These are phyloP conservation scores for Trichoderma erinaceum DNA, from an alignment of 495 filamentous ascomycete species.

Conservation along the genomic window DNA sequence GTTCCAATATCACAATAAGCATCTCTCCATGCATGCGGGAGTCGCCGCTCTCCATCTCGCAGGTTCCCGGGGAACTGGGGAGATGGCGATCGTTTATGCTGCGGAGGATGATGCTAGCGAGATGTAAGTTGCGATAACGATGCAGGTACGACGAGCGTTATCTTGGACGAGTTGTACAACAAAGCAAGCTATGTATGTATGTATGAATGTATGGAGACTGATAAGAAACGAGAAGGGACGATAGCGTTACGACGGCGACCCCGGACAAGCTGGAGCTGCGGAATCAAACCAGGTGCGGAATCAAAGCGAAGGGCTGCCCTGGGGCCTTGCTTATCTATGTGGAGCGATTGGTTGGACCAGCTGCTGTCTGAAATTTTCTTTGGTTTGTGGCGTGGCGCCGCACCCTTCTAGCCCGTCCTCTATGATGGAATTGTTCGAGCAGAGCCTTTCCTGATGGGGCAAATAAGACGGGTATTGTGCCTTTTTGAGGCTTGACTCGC, in stretches of 20 bases:
- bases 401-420: background rate
- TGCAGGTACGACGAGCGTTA: background rate
- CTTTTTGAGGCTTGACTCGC: constrained; percentile 5
- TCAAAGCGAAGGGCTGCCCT: background rate
- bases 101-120: background rate
- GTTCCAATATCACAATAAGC: background rate
- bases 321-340: background rate
- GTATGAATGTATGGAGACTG: background rate
- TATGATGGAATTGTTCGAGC: background rate
- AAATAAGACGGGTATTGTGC: background rate
- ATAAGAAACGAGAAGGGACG: background rate
- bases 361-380: background rate
- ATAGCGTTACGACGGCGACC: background rate
- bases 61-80: background rate
- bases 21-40: background rate
- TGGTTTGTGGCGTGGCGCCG: background rate
- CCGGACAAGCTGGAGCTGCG: background rate
- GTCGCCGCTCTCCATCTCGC: constrained; percentile 6
- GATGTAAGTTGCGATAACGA: background rate
- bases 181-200: background rate
- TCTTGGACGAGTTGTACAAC: background rate
- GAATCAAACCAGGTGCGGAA: background rate
- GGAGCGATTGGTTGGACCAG: background rate
- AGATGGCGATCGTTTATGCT: background rate
- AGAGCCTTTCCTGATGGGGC: background rate